These are phyloP conservation scores for Pythium diclinum DNA, from an alignment of 352 stramenopile species.

Conservation along the genomic window DNA sequence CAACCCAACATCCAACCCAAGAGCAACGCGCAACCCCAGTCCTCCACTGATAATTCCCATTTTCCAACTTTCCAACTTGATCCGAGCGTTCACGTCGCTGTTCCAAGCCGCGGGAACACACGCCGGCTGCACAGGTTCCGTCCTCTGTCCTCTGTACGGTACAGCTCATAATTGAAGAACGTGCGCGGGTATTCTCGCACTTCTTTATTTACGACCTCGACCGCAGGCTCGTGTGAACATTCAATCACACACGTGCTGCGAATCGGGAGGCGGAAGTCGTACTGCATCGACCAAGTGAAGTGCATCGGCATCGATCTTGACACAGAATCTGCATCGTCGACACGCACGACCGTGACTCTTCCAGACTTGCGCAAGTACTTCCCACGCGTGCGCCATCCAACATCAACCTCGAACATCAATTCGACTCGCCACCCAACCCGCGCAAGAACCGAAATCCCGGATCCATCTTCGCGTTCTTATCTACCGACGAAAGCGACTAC, in stretches of 20 bases:
- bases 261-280: not conserved
- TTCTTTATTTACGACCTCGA: constrained; percentile 1
- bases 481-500: too few species aligned
- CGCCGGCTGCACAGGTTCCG: constrained; percentile 1
- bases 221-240: not conserved
- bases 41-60: constrained; percentile 25
- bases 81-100: not conserved
- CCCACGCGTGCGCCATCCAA: not conserved
- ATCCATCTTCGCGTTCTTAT: constrained; percentile 7
- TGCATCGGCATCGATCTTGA: not conserved
- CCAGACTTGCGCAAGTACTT: constrained; percentile 1
- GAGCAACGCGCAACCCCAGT: constrained; percentile 26
- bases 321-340: constrained; percentile 1
- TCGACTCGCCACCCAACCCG: not conserved
- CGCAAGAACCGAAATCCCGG: not conserved
- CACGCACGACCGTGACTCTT: constrained; percentile 3
- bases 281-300: not conserved
- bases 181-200: constrained; percentile 1
- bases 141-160: constrained; percentile 1
- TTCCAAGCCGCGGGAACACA: not conserved
- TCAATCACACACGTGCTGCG: not conserved
- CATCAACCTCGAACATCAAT: not conserved
- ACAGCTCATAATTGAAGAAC: not conserved
- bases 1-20: constrained; percentile 2
- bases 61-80: constrained; percentile 23